Evolutionary conservation across 164 flowering plant genomes (phyloP), one percentile per base, ranked within the genome.

Genomic region (Santalum album): DNA sequence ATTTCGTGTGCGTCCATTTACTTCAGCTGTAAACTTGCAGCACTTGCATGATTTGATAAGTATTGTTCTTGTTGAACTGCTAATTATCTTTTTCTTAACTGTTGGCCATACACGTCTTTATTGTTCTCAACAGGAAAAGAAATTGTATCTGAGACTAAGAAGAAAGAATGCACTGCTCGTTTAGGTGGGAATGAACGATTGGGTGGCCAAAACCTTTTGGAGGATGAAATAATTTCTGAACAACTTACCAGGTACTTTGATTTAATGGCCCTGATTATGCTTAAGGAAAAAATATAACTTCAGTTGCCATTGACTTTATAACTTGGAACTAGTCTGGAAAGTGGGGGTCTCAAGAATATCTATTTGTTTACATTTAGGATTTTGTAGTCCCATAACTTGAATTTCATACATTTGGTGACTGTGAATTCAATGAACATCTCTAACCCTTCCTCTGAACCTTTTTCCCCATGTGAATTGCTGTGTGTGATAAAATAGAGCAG

Each of bases 151-250:
- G 72, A 35, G 35, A 53, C 39, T 32, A 25, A 24, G 45, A 49
- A 5, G 23, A 25, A 61, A 20, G 51, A 55, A 7, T 12, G 54
- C 39, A 16, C 25, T 19, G 50, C n/a, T 53, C 21, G 19, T 60
- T 60, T 7, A 42, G 39, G 59, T 23, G 46, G 49, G 34, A 59
- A 59, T 43, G 15, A 58, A 40, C 59, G 61, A 20, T 32, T 22
- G 45, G 52, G 26, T 53, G 58, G 65, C 59, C 29, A 49, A 22
- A 81, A 83, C 65, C 74, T 84, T 69, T 66, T 85, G 26, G 64
- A 65, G 48, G 96, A 92, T 73, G 99, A 92, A 65, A 77, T 92
- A 56, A 92, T 89, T 49, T 83, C 96, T 51, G 99, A 92, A 73
- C 99, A 92, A 45, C 77, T 92, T 43, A 92, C 91, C 27, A 81